Percentiles rank a stretch among this genome's conserved stretches.
Evolutionary conservation across 2,329 filamentous ascomycete genomes (phyloP).

Genomic region (Neonectria magnoliae): DNA sequence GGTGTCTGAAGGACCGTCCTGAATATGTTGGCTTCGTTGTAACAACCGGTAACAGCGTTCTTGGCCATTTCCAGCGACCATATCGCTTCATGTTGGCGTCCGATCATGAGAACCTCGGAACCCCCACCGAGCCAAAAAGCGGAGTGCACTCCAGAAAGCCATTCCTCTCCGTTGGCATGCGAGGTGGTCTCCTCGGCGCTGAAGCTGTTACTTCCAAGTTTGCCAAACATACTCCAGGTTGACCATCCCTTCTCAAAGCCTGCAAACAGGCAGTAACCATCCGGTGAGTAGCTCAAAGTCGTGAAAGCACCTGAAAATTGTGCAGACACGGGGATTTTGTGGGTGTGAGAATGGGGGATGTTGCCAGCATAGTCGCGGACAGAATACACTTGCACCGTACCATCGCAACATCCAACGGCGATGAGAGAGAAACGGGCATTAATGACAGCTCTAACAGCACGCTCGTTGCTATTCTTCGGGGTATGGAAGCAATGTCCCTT

Average conservation of each 20-base stretch:
- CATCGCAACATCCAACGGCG: slow-evolving; percentile 83
- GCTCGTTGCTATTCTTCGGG: slow-evolving; percentile 67
- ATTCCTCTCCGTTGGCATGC: slow-evolving; percentile 77
- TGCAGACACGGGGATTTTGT: slow-evolving; percentile 74
- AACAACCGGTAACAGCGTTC: slow-evolving; percentile 92
- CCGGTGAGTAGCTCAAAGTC: slow-evolving; percentile 86
- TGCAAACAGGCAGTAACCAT: slow-evolving; percentile 95
- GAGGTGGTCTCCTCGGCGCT: slow-evolving; percentile 72
- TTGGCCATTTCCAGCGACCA: slow-evolving; percentile 93
- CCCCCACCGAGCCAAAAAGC: slow-evolving; percentile 90
- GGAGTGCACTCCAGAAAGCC: slow-evolving; percentile 81
- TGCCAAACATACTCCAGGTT: slow-evolving; percentile 97
- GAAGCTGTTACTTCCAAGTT: slow-evolving; percentile 87
- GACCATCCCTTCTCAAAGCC: slow-evolving; percentile 95
- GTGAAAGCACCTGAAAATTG: slow-evolving; percentile 76
- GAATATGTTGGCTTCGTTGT: slow-evolving; percentile 89
- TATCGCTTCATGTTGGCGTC: slow-evolving; percentile 76
- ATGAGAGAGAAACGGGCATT: slow-evolving; percentile 96
- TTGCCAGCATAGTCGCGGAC: slow-evolving; percentile 94
- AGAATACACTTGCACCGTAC: slow-evolving; percentile 87
- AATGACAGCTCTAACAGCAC: slow-evolving; percentile 80
- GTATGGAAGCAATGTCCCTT: slow-evolving; percentile 90
- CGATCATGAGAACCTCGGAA: slow-evolving; percentile 82
- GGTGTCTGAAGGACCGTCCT: slow-evolving; percentile 90
- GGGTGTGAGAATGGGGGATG: slow-evolving; percentile 84